Base-by-base conservation (phyloP, 768 basidiomycete genomes). In the Hortiboletus flavorubellus region DNA sequence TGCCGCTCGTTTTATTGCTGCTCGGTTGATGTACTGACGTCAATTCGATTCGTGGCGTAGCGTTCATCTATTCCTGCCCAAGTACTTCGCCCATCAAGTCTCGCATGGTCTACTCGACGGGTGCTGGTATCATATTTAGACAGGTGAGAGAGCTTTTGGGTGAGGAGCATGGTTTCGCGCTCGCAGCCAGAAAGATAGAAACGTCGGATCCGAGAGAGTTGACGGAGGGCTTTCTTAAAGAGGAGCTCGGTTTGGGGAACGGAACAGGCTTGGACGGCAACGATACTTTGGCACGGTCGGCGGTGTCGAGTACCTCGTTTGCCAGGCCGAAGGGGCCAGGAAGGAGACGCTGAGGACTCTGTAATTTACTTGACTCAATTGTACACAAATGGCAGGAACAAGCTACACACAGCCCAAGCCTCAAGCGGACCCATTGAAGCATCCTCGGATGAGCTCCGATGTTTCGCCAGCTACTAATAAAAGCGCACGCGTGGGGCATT, bases 11-110 rank as follows among this genome's bases (percentile, higher is more conserved):
- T 39, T 41, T 11, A 51, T 15, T 41, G 8, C 54, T 30, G 8
- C 34, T 35, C 34, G 39, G 33, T 18, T 40, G 37, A 41, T 39
- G 40, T 39, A 48, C 34, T 58, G 46, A 58, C 45, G 14, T 46
- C 46, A 39, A 53, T 45, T 33, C 5, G 4, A 26, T 45, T 33
- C 58, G 26, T 21, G 26, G 31, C n/a, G 8, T 58, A 93, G 89
- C 90, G 47, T 94, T 93, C 72, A 89, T 97, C 53, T 98, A 98
- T 72, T 89, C 89, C 18, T 98, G 95, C 68, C 95, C 95, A 0
- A 80, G 85, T 4, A 64, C 72, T 14, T 91, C 89, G 7, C 89
- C 90, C 1, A 79, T 97, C 72, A 92, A 91, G 64, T 77, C 86
- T 57, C 81, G 93, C 42, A 94, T 98, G 91, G 67, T 97, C 35